A percentile compares a stretch with the other conserved stretches of the same genome.
Conservation (phyloP, 2,329 filamentous ascomycete genomes). For the Hirsutella rhossiliensis region DNA sequence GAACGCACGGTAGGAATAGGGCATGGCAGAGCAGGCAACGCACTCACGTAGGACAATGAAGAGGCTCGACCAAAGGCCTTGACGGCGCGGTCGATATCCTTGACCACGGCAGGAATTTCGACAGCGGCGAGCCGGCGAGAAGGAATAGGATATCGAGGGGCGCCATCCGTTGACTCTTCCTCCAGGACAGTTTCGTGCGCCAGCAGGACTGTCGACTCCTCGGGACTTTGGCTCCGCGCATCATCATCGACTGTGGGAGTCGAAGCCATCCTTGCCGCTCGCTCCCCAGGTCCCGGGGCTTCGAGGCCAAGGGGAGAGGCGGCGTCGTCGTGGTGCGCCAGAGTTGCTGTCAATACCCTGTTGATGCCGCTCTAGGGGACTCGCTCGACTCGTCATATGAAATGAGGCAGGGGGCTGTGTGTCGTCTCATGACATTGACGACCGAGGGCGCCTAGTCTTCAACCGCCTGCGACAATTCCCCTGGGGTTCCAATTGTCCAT, state of each 20-base stretch:
- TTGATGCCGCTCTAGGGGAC: too few species aligned
- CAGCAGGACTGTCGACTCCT: background rate
- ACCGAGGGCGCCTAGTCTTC: too few species aligned
- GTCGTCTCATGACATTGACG: too few species aligned
- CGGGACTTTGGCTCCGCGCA: background rate
- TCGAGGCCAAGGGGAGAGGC: too few species aligned
- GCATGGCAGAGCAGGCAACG: background rate
- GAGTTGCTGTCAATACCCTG: too few species aligned
- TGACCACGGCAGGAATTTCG: conserved; percentile 29
- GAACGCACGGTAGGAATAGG: background rate
- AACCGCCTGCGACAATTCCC: too few species aligned
- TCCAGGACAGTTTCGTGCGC: background rate
- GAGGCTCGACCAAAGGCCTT: conserved; percentile 28
- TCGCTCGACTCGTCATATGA: too few species aligned
- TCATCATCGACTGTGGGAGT: background rate
- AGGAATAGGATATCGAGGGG: conserved; percentile 23
- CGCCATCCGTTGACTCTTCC: conserved; percentile 8
- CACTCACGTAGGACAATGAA: conserved; percentile 24
- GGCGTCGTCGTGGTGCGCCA: too few species aligned
- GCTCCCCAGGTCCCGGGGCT: too few species aligned
- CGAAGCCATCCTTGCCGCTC: too few species aligned
- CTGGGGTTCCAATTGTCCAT: too few species aligned
- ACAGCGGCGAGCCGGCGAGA: conserved; percentile 24
- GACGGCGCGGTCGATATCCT: conserved; percentile 29
- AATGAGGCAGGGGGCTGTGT: too few species aligned